Percentiles rank a stretch among this genome's conserved stretches.
These are phyloP conservation scores for Dionaea muscipula DNA, from an alignment of 179 eudicot genomes.

Conservation along the genomic window DNA sequence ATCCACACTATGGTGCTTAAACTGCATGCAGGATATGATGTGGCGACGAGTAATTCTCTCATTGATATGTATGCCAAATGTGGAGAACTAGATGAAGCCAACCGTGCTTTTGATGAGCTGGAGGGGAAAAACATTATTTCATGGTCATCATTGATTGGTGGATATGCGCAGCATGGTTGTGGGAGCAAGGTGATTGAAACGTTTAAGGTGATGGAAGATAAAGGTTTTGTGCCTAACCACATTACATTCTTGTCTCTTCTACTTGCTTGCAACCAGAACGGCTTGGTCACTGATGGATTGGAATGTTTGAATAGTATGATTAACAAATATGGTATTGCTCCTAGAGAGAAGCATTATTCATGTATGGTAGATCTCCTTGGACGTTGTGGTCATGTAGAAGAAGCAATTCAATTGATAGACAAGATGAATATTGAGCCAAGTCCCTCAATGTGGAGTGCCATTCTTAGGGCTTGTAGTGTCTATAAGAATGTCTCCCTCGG, in stretches of 20 bases:
- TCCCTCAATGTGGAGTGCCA: constrained; percentile 41
- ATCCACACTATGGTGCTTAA: constrained; percentile 44
- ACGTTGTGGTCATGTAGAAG: constrained; percentile 48
- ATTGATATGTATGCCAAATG: constrained; percentile 69
- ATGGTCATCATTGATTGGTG: constrained; percentile 59
- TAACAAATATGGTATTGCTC: constrained; percentile 33
- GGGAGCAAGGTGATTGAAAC: constrained; percentile 35
- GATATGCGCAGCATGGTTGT: constrained; percentile 50
- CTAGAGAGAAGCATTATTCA: constrained; percentile 44
- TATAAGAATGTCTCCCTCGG: constrained; percentile 36
- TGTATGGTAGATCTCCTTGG: constrained; percentile 58
- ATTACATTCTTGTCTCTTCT: constrained; percentile 53
- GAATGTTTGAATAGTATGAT: constrained; percentile 41
- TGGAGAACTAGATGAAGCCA: constrained; percentile 46
- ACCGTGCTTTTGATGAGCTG: constrained; percentile 32
- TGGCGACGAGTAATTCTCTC: constrained; percentile 52
- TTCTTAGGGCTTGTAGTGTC: constrained; percentile 52
- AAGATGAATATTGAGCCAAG: constrained; percentile 32
- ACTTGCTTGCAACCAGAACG: constrained; percentile 62
- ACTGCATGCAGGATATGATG: constrained; percentile 25
- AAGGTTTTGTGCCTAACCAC: constrained; percentile 50
- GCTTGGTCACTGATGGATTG: constrained; percentile 38
- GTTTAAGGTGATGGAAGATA: constrained; percentile 38
- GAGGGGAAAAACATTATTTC: constrained; percentile 48
- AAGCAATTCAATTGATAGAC: constrained; percentile 31